Conservation (phyloP, 1,284 basidiomycete genomes). For the Schizophyllum amplum region DNA sequence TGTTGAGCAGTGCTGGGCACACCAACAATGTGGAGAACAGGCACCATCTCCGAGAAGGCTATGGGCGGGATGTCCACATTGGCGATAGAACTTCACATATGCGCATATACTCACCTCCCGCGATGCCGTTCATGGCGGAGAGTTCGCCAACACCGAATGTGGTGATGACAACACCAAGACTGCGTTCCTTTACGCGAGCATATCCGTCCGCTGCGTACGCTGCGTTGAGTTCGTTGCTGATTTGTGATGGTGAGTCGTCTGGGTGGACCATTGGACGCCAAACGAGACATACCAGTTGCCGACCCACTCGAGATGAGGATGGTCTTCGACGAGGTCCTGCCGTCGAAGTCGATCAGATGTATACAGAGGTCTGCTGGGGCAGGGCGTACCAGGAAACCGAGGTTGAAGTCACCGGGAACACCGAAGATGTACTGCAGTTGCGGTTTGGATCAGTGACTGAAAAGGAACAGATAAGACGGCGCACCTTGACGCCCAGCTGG, state of each 20-base stretch:
- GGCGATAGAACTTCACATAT: background rate
- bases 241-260: background rate
- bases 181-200: conserved; percentile 70
- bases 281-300: conserved; percentile 62
- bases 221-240: conserved; percentile 78
- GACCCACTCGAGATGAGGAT: conserved; percentile 75
- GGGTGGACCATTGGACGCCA: background rate
- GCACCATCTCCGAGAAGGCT: conserved; percentile 85
- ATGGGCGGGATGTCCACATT: background rate
- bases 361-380: background rate
- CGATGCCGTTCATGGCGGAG: conserved; percentile 74
- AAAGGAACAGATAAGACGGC: background rate
- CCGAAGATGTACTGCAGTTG: conserved; percentile 63
- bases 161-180: conserved; percentile 66
- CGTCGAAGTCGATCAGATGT: background rate
- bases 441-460: background rate
- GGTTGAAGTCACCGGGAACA: conserved; percentile 88
- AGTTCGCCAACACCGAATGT: conserved; percentile 89
- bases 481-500: conserved; percentile 28
- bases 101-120: conserved; percentile 39
- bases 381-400: conserved; percentile 57
- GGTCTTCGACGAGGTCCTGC: conserved; percentile 80
- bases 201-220: conserved; percentile 94
- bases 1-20: conserved; percentile 72
- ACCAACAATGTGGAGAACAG: conserved; percentile 87